Percentiles rank a stretch among this genome's conserved stretches.
Evolutionary conservation across 495 filamentous ascomycete genomes (phyloP).

Genomic region (Aspergillus affinis): DNA sequence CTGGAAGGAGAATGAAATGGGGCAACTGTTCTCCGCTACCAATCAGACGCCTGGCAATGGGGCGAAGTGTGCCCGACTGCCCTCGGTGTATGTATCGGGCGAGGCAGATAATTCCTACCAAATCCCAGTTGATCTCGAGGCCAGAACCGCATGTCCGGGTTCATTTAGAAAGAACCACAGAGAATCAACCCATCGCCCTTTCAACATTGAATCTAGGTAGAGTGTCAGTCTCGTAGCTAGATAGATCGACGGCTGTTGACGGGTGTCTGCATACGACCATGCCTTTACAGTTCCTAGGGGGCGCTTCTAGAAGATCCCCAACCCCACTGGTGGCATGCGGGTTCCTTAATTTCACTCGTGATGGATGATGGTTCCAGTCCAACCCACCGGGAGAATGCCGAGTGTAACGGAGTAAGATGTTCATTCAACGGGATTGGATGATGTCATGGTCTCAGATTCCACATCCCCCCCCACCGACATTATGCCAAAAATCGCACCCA

Average conservation of each 20-base stretch:
- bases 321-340: conserved; percentile 7
- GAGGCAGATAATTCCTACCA: not conserved
- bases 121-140: not conserved
- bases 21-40: not conserved
- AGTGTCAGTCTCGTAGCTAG: not conserved
- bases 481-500: not conserved
- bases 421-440: conserved; percentile 7
- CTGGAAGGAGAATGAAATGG: not conserved
- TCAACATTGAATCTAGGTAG: not conserved
- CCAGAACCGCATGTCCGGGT: not conserved
- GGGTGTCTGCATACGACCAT: not conserved
- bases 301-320: conserved; percentile 12
- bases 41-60: not conserved
- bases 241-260: not conserved
- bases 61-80: conserved; percentile 6
- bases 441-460: conserved; percentile 10
- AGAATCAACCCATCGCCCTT: not conserved
- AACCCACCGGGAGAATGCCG: conserved; percentile 12
- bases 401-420: conserved; percentile 4
- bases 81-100: not conserved
- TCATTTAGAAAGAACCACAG: not conserved
- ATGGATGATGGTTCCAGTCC: not conserved
- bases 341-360: conserved; percentile 14
- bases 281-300: not conserved
- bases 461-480: conserved; percentile 6